Percentiles rank a stretch among this genome's conserved stretches.
phyloP scores from a whole-genome alignment of 257 asterid species.

The Scutellaria barbata region DNA sequence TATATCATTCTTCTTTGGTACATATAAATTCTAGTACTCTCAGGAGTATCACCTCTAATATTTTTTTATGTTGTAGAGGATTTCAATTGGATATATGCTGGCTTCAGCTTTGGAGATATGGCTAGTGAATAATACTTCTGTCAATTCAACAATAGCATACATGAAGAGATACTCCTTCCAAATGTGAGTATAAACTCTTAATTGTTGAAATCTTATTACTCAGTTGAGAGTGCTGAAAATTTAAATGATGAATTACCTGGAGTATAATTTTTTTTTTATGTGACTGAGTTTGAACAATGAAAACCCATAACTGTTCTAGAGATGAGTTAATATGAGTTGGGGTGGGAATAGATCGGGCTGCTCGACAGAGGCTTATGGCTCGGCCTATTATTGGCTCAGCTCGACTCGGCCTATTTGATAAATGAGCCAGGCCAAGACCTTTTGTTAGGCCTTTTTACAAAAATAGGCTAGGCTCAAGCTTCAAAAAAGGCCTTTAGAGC shows the following conservation, averaged over 20 bases:
- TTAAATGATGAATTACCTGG: background rate
- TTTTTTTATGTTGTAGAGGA: constrained; percentile 61
- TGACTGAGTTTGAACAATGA: constrained; percentile 7
- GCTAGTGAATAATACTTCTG: constrained; percentile 59
- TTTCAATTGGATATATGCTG: constrained; percentile 80
- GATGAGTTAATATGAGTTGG: constrained; percentile 15
- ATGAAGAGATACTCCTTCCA: constrained; percentile 73
- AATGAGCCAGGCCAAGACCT: too few species aligned
- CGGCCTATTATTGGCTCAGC: too few species aligned
- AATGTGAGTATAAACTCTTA: constrained; percentile 57
- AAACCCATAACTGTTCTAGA: background rate
- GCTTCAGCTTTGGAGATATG: constrained; percentile 80
- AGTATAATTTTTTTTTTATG: background rate
- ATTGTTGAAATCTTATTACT: constrained; percentile 23
- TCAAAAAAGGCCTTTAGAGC: too few species aligned
- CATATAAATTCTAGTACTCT: background rate
- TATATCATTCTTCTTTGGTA: background rate
- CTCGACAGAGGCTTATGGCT: too few species aligned
- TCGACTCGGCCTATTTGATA: too few species aligned
- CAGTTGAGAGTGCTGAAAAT: background rate
- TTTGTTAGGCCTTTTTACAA: too few species aligned
- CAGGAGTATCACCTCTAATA: constrained; percentile 17
- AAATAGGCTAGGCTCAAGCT: too few species aligned
- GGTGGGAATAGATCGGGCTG: too few species aligned
- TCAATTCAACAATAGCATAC: constrained; percentile 65